A percentile compares a stretch with the other conserved stretches of the same genome.
These are phyloP conservation scores for Myochromella boudieri DNA, from an alignment of 768 basidiomycete genomes.

Conservation along the genomic window DNA sequence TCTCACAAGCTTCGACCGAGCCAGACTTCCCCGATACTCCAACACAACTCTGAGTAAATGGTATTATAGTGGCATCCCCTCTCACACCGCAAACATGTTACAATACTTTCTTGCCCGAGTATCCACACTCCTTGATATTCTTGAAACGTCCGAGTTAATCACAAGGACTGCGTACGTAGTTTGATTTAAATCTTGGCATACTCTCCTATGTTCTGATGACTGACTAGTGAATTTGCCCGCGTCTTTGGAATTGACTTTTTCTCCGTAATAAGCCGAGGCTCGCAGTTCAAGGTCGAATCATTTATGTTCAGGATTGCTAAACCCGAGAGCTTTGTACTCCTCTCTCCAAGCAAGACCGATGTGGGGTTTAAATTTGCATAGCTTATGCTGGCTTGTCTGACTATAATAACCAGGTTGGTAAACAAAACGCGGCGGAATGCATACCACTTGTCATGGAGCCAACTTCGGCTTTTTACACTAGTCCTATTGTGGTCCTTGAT, in stretches of 20 bases:
- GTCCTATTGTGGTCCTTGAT: constrained; percentile 91
- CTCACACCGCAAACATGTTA: constrained; percentile 54
- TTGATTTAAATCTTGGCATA: too few species aligned
- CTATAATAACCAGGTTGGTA: constrained; percentile 67
- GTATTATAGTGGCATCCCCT: constrained; percentile 61
- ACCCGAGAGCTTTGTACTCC: constrained; percentile 87
- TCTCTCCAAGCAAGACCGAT: constrained; percentile 87
- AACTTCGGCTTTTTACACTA: constrained; percentile 86
- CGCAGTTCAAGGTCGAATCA: constrained; percentile 98
- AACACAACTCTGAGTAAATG: constrained; percentile 61
- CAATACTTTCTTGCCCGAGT: constrained; percentile 67
- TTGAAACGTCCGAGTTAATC: constrained; percentile 78
- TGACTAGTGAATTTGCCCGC: constrained; percentile 88
- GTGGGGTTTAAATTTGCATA: constrained; percentile 41
- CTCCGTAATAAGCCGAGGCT: constrained; percentile 91
- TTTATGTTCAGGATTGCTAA: constrained; percentile 98
- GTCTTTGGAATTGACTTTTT: constrained; percentile 98
- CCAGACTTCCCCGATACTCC: constrained; percentile 82
- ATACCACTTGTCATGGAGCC: constrained; percentile 97
- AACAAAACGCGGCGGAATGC: constrained; percentile 95
- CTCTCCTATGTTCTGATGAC: not conserved
- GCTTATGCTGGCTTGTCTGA: not conserved
- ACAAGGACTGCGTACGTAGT: constrained; percentile 83
- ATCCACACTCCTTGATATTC: constrained; percentile 69
- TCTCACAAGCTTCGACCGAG: too few species aligned